A percentile compares a stretch with the other conserved stretches of the same genome.
Conservation (phyloP, 805 yeast genomes). For the Ogataea henricii region DNA sequence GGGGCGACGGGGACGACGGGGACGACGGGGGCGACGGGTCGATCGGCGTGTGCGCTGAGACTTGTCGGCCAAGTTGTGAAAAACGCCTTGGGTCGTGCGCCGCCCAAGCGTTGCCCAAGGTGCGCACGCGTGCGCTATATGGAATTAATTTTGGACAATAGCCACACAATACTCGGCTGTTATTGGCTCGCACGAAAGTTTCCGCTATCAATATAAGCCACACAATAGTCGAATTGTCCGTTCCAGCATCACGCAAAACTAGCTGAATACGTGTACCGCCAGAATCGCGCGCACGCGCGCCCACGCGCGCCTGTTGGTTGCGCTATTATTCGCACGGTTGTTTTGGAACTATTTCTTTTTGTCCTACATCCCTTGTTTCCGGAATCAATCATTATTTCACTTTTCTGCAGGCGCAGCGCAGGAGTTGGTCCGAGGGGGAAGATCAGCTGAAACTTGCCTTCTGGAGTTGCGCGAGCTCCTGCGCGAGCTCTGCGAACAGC, state of each 20-base stretch:
- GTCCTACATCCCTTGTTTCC: neutral
- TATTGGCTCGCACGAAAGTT: slow-evolving; percentile 1
- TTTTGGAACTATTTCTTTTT: neutral
- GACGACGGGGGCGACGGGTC: too few relatives aligned
- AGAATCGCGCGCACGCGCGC: too few relatives aligned
- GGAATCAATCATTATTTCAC: slow-evolving; percentile 1
- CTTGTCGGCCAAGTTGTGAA: too few relatives aligned
- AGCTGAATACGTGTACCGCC: neutral
- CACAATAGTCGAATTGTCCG: slow-evolving; percentile 5
- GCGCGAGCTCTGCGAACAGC: neutral
- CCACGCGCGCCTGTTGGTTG: neutral
- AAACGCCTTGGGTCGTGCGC: too few relatives aligned
- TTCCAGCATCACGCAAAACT: slow-evolving; percentile 3
- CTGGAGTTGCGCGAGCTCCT: neutral
- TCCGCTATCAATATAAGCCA: neutral
- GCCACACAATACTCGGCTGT: slow-evolving; percentile 1
- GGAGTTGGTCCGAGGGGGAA: neutral
- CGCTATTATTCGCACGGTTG: slow-evolving; percentile 1
- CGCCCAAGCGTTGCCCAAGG: too few relatives aligned
- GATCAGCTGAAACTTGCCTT: neutral
- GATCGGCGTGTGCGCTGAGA: too few relatives aligned
- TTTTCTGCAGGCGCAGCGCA: neutral
- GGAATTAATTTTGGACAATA: neutral
- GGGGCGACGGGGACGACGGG: too few relatives aligned
- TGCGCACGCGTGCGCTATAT: neutral